phyloP scores from a whole-genome alignment of 108 stramenopile species.

The Cyclostephanos invisitatus region DNA sequence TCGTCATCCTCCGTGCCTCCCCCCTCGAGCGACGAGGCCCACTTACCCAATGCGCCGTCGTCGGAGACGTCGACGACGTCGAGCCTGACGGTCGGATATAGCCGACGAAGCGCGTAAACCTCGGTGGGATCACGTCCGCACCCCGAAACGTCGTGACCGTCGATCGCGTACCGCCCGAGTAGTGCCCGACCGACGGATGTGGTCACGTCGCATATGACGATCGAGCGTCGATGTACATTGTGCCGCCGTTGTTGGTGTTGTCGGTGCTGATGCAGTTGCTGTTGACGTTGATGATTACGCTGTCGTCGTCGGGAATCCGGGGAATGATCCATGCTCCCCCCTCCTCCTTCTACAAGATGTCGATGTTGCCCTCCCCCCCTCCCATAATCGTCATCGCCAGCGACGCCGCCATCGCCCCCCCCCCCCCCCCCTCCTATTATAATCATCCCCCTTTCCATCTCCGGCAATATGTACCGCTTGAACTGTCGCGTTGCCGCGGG shows the following conservation, averaged over 20 bases:
- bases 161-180: conserved; percentile 6
- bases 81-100: conserved; percentile 5
- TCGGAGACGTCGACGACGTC: conserved; percentile 9
- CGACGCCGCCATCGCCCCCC: neutral
- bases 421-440: neutral
- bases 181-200: conserved; percentile 10
- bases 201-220: conserved; percentile 18
- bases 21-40: neutral
- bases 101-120: neutral
- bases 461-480: conserved; percentile 7
- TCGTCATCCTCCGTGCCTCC: neutral
- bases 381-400: too few species aligned
- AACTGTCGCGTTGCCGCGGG: conserved; percentile 16
- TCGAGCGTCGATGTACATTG: neutral
- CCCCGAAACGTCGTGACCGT: conserved; percentile 20
- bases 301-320: neutral
- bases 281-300: neutral
- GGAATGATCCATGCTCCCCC: neutral
- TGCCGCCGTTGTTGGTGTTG: neutral
- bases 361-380: neutral
- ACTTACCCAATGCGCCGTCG: neutral
- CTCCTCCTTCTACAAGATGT: neutral
- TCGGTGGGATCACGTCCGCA: conserved; percentile 1
- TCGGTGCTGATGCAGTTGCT: neutral
- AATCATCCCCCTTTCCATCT: neutral